These are phyloP conservation scores for Silene latifolia DNA, from an alignment of 148 eudicot genomes.

Conservation along the genomic window DNA sequence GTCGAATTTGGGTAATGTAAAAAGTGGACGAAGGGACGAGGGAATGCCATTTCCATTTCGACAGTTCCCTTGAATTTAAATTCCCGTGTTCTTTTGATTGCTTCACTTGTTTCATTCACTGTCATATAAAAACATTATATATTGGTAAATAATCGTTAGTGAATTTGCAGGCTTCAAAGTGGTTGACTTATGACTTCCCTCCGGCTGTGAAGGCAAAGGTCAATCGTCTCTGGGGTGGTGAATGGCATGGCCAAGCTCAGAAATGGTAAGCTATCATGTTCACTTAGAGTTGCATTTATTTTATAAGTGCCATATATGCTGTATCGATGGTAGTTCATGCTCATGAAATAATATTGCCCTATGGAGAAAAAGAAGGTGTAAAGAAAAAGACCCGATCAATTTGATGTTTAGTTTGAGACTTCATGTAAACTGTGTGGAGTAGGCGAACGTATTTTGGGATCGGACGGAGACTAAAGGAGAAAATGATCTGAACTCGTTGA, in stretches of 20 bases:
- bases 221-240: constrained; percentile 94
- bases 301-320: background rate
- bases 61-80: background rate
- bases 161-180: constrained; percentile 64
- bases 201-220: constrained; percentile 96
- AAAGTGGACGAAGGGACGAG: background rate
- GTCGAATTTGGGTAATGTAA: background rate
- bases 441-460: too few relatives aligned
- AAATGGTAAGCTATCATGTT: constrained; percentile 53
- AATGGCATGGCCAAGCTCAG: constrained; percentile 99
- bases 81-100: background rate
- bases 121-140: background rate
- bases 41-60: background rate
- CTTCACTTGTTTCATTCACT: background rate
- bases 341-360: too few relatives aligned
- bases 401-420: too few relatives aligned
- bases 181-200: constrained; percentile 94
- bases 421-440: too few relatives aligned
- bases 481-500: too few relatives aligned
- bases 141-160: constrained; percentile 4
- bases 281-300: background rate
- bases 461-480: too few relatives aligned
- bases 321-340: too few relatives aligned
- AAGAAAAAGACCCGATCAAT: too few relatives aligned
- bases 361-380: too few relatives aligned